Percentiles rank a stretch among this genome's conserved stretches.
These are phyloP conservation scores for Brassica napus DNA, from an alignment of 345 rosid genomes.

Conservation along the genomic window DNA sequence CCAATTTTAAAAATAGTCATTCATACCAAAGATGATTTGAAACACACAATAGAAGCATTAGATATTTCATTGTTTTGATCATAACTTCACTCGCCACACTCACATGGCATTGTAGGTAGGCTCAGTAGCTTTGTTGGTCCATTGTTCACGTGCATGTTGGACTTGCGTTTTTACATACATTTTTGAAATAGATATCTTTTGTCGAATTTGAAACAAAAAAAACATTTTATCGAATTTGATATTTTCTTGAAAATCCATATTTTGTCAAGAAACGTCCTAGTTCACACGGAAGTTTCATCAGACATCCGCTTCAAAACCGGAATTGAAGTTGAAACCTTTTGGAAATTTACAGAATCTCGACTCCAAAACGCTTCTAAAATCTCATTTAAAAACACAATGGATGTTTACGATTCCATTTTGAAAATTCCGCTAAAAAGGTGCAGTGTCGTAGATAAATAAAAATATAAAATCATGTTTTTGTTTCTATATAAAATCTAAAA, in stretches of 20 bases:
- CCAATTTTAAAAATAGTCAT: not conserved
- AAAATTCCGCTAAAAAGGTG: no score
- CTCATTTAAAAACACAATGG: no score
- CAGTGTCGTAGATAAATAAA: no score
- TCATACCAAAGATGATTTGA: not conserved
- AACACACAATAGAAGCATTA: not conserved
- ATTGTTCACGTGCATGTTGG: not conserved
- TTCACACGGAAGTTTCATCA: no score
- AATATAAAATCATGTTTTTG: no score
- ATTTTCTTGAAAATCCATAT: not conserved
- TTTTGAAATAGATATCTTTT: not conserved
- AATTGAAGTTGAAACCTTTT: no score
- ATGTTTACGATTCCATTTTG: no score
- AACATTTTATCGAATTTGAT: not conserved
- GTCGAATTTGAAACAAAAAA: not conserved
- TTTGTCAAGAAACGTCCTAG: not conserved
- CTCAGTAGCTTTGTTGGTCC: not conserved
- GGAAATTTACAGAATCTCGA: no score
- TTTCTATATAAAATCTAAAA: no score
- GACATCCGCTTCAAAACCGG: no score
- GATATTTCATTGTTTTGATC: not conserved
- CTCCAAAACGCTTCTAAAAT: no score
- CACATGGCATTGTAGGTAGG: not conserved
- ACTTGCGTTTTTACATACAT: not conserved
- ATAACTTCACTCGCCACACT: not conserved